phyloP scores from a whole-genome alignment of 2,329 filamentous ascomycete genomes.

The Alternaria incomplexa region DNA sequence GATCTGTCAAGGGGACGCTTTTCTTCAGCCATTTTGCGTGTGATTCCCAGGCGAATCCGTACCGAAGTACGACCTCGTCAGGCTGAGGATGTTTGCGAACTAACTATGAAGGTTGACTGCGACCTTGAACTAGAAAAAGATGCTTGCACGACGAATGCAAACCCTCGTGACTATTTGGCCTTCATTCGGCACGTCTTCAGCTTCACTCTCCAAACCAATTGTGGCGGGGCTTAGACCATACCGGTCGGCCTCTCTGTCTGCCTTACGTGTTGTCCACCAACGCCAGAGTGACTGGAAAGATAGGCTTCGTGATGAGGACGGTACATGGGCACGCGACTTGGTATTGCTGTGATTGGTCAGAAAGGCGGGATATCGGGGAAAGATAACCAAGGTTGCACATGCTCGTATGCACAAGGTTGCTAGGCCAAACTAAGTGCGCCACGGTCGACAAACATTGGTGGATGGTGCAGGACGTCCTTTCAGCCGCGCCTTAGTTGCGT shows the following conservation, averaged over 20 bases:
- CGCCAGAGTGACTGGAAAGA: neutral
- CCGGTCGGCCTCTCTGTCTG: neutral
- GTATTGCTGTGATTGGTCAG: conserved; percentile 3
- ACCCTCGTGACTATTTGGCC: neutral
- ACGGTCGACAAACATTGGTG: neutral
- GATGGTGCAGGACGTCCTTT: neutral
- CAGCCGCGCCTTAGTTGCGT: conserved; percentile 3
- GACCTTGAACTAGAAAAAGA: neutral
- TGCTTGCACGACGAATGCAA: neutral
- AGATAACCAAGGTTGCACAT: neutral
- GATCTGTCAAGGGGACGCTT: conserved; percentile 24
- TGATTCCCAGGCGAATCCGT: neutral
- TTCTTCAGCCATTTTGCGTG: conserved; percentile 8
- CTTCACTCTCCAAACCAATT: neutral
- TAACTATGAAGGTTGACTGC: neutral
- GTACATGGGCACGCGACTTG: conserved; percentile 3
- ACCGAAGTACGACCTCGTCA: neutral
- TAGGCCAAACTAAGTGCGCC: neutral
- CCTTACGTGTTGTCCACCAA: neutral
- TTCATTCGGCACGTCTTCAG: neutral
- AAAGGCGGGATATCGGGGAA: neutral
- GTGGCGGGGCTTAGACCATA: neutral
- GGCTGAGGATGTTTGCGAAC: neutral
- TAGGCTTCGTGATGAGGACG: neutral
- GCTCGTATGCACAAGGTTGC: neutral